phyloP scores from a whole-genome alignment of 768 basidiomycete species.

The Suillus subluteus region DNA sequence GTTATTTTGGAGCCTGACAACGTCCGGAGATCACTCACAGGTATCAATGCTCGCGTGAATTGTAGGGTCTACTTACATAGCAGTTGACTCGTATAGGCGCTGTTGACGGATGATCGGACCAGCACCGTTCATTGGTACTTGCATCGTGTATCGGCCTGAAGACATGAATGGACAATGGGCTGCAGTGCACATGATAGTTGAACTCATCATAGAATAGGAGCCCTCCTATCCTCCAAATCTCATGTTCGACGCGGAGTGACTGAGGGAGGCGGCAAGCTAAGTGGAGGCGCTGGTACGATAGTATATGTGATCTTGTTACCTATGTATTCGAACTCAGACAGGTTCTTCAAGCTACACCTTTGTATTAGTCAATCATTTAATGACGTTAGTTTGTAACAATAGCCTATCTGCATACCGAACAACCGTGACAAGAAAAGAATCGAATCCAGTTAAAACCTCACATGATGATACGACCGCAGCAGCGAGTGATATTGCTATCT shows the following conservation, averaged over 20 bases:
- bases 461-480: constrained; percentile 97
- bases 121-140: constrained; percentile 9
- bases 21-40: not conserved
- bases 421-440: constrained; percentile 56
- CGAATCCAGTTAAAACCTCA: constrained; percentile 81
- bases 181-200: not conserved
- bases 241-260: not conserved
- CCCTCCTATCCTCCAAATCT: not conserved
- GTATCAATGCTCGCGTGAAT: not conserved
- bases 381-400: not conserved
- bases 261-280: not conserved
- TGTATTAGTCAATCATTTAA: not conserved
- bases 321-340: constrained; percentile 6
- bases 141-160: constrained; percentile 8
- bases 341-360: not conserved
- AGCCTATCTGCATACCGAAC: not conserved
- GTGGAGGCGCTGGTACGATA: not conserved
- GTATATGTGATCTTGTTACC: not conserved
- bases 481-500: not conserved
- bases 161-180: not conserved
- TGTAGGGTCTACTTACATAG: not conserved
- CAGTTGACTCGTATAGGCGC: not conserved
- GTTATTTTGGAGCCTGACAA: not conserved
- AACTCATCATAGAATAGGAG: not conserved
- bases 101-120: constrained; percentile 5